Evolutionary conservation across 805 yeast genomes (phyloP), one percentile per base, ranked within the genome.

Genomic region (Saccharomycopsis olivae): DNA sequence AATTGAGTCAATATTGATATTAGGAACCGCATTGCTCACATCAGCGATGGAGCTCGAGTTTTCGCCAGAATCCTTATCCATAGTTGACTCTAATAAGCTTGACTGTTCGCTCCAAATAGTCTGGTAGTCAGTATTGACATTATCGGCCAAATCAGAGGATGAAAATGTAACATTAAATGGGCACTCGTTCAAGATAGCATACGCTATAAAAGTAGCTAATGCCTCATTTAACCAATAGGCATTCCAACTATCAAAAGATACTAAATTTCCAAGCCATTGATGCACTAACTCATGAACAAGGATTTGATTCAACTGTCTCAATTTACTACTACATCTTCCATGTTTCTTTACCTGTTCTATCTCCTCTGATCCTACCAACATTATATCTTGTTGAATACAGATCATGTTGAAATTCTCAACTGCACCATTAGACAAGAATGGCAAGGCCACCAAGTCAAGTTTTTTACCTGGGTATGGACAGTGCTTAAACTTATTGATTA

Each of bases 381-480:
- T 46, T 5, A 71, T 48, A 47, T 68, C 67, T 38, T 71, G 67
- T 39, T 76, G 68, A 5, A 78, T 64, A 2, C 80, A 71, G 37
- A 83, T 66, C 59, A 79, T 58, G 3, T 85, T 82, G 72, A 80
- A 77, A 54, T 82, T 81, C 54, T 83, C 94, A 76, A 80, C 82
- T 2, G 84, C 94, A 43, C 83, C 82, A 53, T 81, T 89, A 21
- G 75, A 66, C 41, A 83, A 61, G 49, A 75, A 78, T 8, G 92
- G 92, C 6, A 83, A 55, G 1, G 82, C 71, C 3, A 77, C 71
- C 35, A 83, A 58, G 52, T 82, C 92, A 19, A 83, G 57, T 49
- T 83, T 82, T 2, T 65, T 59, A 43, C 78, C 57, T 1, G 89
- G 89, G 51, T 66, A 80, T 1, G 52, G 48, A 10, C 50, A 50